Percentiles rank a stretch among this genome's conserved stretches.
Evolutionary conservation across 2,329 filamentous ascomycete species (phyloP).

Genomic region (Amauroascus verrucosus): DNA sequence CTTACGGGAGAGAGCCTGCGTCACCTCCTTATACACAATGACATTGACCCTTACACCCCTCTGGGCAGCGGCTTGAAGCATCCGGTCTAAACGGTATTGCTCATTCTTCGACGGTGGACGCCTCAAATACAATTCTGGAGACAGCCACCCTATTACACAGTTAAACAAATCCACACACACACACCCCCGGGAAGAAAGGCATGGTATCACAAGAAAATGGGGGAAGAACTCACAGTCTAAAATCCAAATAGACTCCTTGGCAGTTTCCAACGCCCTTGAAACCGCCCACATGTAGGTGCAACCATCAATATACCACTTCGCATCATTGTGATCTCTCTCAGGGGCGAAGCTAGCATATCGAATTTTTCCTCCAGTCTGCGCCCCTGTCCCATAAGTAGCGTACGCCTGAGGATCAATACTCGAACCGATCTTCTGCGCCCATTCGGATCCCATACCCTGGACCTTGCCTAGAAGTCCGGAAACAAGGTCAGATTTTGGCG

Average conservation of each 20-base stretch:
- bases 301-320: conserved; percentile 97
- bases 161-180: conserved; percentile 43
- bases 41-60: conserved; percentile 90
- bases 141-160: conserved; percentile 83
- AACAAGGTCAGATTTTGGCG: conserved; percentile 29
- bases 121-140: conserved; percentile 74
- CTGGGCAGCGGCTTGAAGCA: conserved; percentile 81
- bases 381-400: conserved; percentile 32
- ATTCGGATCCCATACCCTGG: conserved; percentile 42
- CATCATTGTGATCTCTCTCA: conserved; percentile 68
- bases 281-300: conserved; percentile 94
- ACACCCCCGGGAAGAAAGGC: too few relatives aligned
- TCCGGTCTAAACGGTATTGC: conserved; percentile 74
- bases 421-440: conserved; percentile 42
- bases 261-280: conserved; percentile 76
- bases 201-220: conserved; percentile 26
- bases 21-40: conserved; percentile 85
- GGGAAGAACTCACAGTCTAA: conserved; percentile 66
- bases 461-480: conserved; percentile 47
- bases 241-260: conserved; percentile 90
- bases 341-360: conserved; percentile 88
- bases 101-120: conserved; percentile 73
- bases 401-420: conserved; percentile 41
- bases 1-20: conserved; percentile 68
- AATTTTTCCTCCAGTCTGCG: conserved; percentile 58